Evolutionary conservation across 106 monocot species (phyloP), one percentile per base, ranked within the genome.

Genomic region (Dendrobium catenatum): DNA sequence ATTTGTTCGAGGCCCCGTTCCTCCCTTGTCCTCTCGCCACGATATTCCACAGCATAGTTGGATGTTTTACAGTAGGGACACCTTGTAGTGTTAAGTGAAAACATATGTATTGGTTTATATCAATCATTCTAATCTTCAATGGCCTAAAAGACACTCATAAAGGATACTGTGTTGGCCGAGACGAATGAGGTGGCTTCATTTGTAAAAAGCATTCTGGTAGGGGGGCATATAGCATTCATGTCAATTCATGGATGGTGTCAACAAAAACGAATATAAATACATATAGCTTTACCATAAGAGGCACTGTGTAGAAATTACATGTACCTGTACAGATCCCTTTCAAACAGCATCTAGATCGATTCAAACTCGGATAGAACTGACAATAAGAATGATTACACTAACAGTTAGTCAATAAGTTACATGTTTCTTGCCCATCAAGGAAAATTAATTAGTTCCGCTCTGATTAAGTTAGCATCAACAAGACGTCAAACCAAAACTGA

Each of bases 241-340:
- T 48, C 43, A 54, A 76, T 7, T 74, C 74, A 74, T 74, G 43
- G 6, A n/a, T 41, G 24, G 42, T 5, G 17, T 31, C 2, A 66
- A 22, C 8, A 42, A 19, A 42, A 2, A 27, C 22, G 17, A 8
- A 37, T 22, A 17, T 9, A 43, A 18, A 22, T 24, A 18, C 9
- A 59, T 8, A 84, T 55, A 54, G 51, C 47, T 70, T 76, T 46
- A 7, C 17, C 47, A 6, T 29, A 13, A 33, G 72, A 72, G 40
- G 13, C 40, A 72, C 15, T 27, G 40, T 68, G 13, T 8, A 55
- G 15, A 17, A 64, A n/a, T 9, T 13, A 61, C 29, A 1, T 42
- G 31, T 92, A 92, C 92, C 92, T 79, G 95, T 95, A 51, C 95
- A 95, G 55, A 95, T 95, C 72, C 88, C 89, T 85, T 95, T 95